Base-by-base conservation (phyloP, 805 yeast species). In the Wickerhamiella qilinensis region DNA sequence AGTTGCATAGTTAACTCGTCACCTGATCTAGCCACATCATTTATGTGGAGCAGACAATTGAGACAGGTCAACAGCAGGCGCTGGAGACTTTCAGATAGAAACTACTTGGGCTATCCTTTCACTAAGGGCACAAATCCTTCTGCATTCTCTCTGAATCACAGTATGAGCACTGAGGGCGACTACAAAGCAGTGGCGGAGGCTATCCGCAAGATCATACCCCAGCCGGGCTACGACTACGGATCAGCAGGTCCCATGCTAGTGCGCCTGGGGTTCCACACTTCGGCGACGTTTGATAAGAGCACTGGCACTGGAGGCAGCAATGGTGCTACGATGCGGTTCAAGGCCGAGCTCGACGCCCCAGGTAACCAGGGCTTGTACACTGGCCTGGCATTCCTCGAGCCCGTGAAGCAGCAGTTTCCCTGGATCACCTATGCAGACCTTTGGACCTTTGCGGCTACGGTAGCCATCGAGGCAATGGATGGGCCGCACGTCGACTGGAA, bases 181-280 rank as follows among this genome's bases (percentile, higher is more conserved):
- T 65, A 64, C 54, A 47, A 47, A 15, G 59, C 57, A 3, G 64
- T 65, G 12, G 59, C 58, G 19, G 55, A 57, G 37, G 59, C 60
- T 4, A 58, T 62, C 30, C 37, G 46, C 16, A 45, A 50, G 30
- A 51, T 63, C 22, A 48, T 62, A 33, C 63, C 63, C 33, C 58
- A 62, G 27, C 69, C 65, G 43, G 75, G 62, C 38, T 69, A 65
- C 53, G 81, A 75, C 48, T 77, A 74, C 52, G 80, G 80, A 4
- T 70, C 77, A 3, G 73, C 76, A 20, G 77, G 86, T 1, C 94
- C 94, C 8, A 73, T 77, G n/a, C 61, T 83, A 30, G 73, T 83
- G 19, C 72, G 94, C 50, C 66, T 81, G 39, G 79, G 93, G 20
- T 83, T 93, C 93, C 93, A 83, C 55, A 70, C 77, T 27, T 70